A percentile compares a stretch with the other conserved stretches of the same genome.
These are phyloP conservation scores for Baudoinia panamericana DNA, from an alignment of 495 filamentous ascomycete species.

Conservation along the genomic window DNA sequence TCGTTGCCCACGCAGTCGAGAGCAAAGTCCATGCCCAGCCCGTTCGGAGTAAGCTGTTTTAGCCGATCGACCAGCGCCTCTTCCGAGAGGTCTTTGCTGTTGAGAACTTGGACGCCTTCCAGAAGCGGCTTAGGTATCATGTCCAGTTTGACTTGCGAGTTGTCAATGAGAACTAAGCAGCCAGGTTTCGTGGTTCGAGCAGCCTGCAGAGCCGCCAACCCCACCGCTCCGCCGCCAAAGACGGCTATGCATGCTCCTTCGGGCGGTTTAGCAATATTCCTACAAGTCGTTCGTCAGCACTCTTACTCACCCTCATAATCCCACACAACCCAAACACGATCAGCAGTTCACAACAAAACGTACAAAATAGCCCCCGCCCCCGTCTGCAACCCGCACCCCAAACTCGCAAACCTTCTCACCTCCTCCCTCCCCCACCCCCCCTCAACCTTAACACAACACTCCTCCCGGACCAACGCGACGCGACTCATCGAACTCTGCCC, in stretches of 20 bases:
- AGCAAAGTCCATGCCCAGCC: slow-evolving; percentile 9
- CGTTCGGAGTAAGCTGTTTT: slow-evolving; percentile 2
- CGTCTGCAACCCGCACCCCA: slow-evolving; percentile 19
- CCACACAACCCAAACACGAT: neutral
- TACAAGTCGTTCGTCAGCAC: too few species aligned
- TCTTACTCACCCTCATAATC: too few species aligned
- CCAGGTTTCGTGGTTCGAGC: slow-evolving; percentile 4
- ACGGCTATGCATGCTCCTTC: slow-evolving; percentile 11
- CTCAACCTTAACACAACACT: slow-evolving; percentile 12
- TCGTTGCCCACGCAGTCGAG: slow-evolving; percentile 14
- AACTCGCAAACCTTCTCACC: slow-evolving; percentile 10
- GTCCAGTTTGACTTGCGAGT: slow-evolving; percentile 5
- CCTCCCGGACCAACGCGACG: slow-evolving; percentile 10
- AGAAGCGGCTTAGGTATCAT: slow-evolving; percentile 13
- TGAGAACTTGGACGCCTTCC: slow-evolving; percentile 2
- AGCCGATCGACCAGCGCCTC: slow-evolving; percentile 7
- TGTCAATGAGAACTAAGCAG: slow-evolving; percentile 11
- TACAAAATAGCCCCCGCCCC: slow-evolving; percentile 15
- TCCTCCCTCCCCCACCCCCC: slow-evolving; percentile 4
- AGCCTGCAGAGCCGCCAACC: slow-evolving; percentile 13
- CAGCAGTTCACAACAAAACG: too few species aligned
- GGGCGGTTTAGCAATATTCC: slow-evolving; percentile 14
- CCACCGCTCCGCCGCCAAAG: slow-evolving; percentile 18
- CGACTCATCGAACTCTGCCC: slow-evolving; percentile 15
- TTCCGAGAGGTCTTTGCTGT: neutral